Conservation (phyloP, 352 stramenopile species). For the Phytopythium helicoides region DNA sequence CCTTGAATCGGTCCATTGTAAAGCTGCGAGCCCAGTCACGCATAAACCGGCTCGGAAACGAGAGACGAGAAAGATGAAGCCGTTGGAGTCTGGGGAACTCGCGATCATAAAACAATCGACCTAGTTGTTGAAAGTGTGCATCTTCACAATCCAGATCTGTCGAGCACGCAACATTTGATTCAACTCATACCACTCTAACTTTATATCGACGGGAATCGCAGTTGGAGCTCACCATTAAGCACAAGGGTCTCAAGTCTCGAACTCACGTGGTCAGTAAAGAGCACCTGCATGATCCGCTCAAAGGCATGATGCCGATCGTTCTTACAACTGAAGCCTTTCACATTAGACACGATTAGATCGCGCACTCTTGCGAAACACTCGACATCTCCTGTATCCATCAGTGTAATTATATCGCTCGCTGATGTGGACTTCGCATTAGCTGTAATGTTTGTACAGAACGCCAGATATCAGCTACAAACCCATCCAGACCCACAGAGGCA, state of each 20-base stretch:
- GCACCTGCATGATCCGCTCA: constrained; percentile 42
- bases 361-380: constrained; percentile 40
- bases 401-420: constrained; percentile 21
- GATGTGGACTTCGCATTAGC: no score
- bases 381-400: constrained; percentile 28
- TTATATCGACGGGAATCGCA: no score
- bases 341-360: constrained; percentile 23
- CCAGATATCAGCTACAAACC: no score
- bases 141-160: constrained; percentile 42
- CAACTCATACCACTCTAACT: no score
- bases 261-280: constrained; percentile 54
- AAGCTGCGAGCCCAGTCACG: constrained; percentile 56
- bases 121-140: constrained; percentile 41
- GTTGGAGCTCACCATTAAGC: background rate
- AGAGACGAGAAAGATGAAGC: constrained; percentile 34
- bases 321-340: constrained; percentile 17
- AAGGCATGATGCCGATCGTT: constrained; percentile 23
- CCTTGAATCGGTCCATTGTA: constrained; percentile 32
- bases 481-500: no score
- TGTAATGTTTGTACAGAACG: no score
- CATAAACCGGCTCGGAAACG: constrained; percentile 64
- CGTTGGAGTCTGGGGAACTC: constrained; percentile 31
- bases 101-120: constrained; percentile 42
- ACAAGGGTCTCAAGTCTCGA: constrained; percentile 21
- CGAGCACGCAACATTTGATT: no score